A percentile compares a stretch with the other conserved stretches of the same genome.
These are phyloP conservation scores for Cadophora luteo-olivacea DNA, from an alignment of 2,329 filamentous ascomycete genomes.

Conservation along the genomic window DNA sequence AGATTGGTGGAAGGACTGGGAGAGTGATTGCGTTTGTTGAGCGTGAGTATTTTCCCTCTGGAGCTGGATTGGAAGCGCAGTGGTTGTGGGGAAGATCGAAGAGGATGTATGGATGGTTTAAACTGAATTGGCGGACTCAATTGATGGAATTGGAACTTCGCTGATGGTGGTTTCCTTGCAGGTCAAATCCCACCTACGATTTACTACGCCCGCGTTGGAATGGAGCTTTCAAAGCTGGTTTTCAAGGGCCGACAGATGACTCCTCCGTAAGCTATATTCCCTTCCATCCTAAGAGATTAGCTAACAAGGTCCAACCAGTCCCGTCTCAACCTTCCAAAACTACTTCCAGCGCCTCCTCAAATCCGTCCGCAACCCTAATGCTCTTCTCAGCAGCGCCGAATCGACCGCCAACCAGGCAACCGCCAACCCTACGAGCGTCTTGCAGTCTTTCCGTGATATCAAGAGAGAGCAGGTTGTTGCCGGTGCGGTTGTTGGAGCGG, in stretches of 20 bases:
- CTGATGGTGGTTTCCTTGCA: slow-evolving; percentile 47
- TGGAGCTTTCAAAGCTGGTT: slow-evolving; percentile 88
- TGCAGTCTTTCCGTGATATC: slow-evolving; percentile 70
- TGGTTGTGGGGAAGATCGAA: not conserved
- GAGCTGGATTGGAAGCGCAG: not conserved
- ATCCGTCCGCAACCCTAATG: slow-evolving; percentile 70
- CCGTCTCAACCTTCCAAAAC: slow-evolving; percentile 80
- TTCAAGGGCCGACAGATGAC: slow-evolving; percentile 89
- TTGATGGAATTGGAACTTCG: slow-evolving; percentile 35
- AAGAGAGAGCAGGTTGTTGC: slow-evolving; percentile 73
- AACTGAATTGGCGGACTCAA: not conserved
- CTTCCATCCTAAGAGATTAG: too few relatives aligned
- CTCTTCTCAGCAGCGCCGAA: slow-evolving; percentile 55
- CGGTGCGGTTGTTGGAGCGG: slow-evolving; percentile 80
- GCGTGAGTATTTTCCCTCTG: slow-evolving; percentile 66
- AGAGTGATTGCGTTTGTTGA: slow-evolving; percentile 80
- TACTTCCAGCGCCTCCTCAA: slow-evolving; percentile 82
- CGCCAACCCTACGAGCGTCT: slow-evolving; percentile 49
- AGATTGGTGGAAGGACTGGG: slow-evolving; percentile 84
- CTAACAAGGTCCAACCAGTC: slow-evolving; percentile 56
- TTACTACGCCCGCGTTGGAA: slow-evolving; percentile 90
- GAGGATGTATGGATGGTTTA: not conserved
- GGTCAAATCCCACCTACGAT: slow-evolving; percentile 84
- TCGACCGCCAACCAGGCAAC: slow-evolving; percentile 55
- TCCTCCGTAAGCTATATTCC: slow-evolving; percentile 73